Evolutionary conservation across 805 yeast species (phyloP).

Genomic region (Saturnispora sekii): DNA sequence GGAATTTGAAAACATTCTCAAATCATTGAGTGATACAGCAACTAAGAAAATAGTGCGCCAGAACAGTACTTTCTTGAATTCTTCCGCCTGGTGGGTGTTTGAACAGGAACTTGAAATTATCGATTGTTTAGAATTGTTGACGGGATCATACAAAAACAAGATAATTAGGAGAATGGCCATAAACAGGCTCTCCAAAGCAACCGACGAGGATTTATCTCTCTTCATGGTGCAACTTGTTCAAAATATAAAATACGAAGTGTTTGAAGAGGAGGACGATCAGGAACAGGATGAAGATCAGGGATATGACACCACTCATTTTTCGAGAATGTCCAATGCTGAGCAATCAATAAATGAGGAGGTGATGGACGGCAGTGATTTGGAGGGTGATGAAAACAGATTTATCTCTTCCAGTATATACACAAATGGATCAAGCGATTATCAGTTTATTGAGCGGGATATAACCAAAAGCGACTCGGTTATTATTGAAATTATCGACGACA

Average conservation of each 20-base stretch:
- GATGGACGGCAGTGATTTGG: constrained; percentile 12
- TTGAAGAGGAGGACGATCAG: constrained; percentile 14
- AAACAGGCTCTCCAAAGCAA: constrained; percentile 65
- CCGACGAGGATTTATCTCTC: constrained; percentile 69
- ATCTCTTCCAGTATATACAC: constrained; percentile 13
- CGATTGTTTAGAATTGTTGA: constrained; percentile 59
- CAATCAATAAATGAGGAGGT: constrained; percentile 7
- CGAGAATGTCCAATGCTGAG: constrained; percentile 6
- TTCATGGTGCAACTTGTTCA: constrained; percentile 86
- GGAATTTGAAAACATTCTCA: constrained; percentile 50
- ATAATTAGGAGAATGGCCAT: constrained; percentile 83
- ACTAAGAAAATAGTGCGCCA: constrained; percentile 3
- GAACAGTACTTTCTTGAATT: not conserved
- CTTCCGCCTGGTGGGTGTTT: constrained; percentile 20
- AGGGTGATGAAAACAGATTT: not conserved
- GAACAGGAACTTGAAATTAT: constrained; percentile 27
- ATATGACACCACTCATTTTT: not conserved
- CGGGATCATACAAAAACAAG: constrained; percentile 64
- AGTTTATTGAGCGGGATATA: constrained; percentile 19
- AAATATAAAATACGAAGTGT: constrained; percentile 70
- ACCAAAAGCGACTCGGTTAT: constrained; percentile 15
- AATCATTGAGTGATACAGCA: constrained; percentile 18
- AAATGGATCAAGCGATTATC: constrained; percentile 26
- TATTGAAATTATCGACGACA: constrained; percentile 18
- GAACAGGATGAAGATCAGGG: constrained; percentile 14